These are phyloP conservation scores for Salix caprea DNA, from an alignment of 345 rosid species.

Conservation along the genomic window DNA sequence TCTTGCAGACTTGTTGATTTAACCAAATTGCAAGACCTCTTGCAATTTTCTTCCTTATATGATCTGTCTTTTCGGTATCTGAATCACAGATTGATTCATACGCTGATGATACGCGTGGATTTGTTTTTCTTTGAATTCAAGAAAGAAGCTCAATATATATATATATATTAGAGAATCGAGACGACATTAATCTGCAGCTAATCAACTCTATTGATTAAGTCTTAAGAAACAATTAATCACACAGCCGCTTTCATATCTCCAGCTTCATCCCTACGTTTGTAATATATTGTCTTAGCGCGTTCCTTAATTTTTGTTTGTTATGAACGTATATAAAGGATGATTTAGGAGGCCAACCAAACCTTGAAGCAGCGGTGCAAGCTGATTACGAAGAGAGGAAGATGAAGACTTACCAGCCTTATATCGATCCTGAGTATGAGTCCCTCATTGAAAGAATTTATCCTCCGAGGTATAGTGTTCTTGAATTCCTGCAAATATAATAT, in stretches of 20 bases:
- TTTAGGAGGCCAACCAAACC: not conserved
- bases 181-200: too few relatives aligned
- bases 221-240: slow-evolving; percentile 3
- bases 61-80: too few relatives aligned
- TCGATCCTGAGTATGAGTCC: slow-evolving; percentile 71
- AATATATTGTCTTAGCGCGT: not conserved
- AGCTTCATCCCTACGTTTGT: not conserved
- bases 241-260: slow-evolving; percentile 21
- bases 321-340: not conserved
- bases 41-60: too few relatives aligned
- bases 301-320: not conserved
- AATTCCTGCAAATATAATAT: not conserved
- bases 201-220: too few relatives aligned
- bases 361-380: not conserved
- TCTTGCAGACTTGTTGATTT: not conserved
- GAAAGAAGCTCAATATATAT: too few relatives aligned
- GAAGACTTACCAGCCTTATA: slow-evolving; percentile 69
- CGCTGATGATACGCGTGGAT: too few relatives aligned
- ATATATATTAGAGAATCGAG: too few relatives aligned
- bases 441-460: slow-evolving; percentile 85
- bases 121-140: too few relatives aligned
- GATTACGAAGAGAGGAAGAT: slow-evolving; percentile 24
- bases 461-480: slow-evolving; percentile 42
- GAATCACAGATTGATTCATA: too few relatives aligned
- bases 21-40: not conserved